These are phyloP conservation scores for Colletotrichum eremochloae DNA, from an alignment of 2,329 filamentous ascomycete genomes.

Conservation along the genomic window DNA sequence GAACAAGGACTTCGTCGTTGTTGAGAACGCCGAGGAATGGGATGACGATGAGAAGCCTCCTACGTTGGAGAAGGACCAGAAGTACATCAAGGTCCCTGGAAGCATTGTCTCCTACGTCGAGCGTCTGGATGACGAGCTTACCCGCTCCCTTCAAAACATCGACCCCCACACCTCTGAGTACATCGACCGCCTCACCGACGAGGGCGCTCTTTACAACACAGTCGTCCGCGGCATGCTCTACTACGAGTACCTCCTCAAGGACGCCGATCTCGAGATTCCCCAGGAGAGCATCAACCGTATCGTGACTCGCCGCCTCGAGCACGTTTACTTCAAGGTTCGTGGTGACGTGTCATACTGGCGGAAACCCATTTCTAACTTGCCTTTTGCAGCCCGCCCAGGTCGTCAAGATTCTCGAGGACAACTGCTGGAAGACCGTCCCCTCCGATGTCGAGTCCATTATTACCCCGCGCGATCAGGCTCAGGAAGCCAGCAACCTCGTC, in stretches of 20 bases:
- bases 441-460: conserved; percentile 79
- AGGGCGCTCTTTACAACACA: conserved; percentile 90
- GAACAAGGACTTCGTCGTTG: conserved; percentile 84
- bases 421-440: conserved; percentile 88
- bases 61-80: conserved; percentile 77
- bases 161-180: conserved; percentile 99
- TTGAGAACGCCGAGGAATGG: conserved; percentile 97
- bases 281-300: conserved; percentile 94
- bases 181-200: conserved; percentile 93
- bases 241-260: conserved; percentile 83
- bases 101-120: conserved; percentile 96
- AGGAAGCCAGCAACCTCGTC: conserved; percentile 82
- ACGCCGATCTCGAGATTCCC: conserved; percentile 76
- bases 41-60: conserved; percentile 98
- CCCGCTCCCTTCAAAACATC: conserved; percentile 95
- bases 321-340: conserved; percentile 95
- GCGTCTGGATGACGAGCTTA: conserved; percentile 96
- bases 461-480: conserved; percentile 77
- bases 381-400: conserved; percentile 81
- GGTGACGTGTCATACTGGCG: conserved; percentile 38
- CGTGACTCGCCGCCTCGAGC: conserved; percentile 93
- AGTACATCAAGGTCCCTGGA: conserved; percentile 90
- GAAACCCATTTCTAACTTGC: conserved; percentile 43
- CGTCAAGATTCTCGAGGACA: conserved; percentile 92
- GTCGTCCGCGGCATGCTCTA: conserved; percentile 92